Evolutionary conservation across 768 basidiomycete genomes (phyloP), one percentile per base, ranked within the genome.

Genomic region (Lentinula boryana): DNA sequence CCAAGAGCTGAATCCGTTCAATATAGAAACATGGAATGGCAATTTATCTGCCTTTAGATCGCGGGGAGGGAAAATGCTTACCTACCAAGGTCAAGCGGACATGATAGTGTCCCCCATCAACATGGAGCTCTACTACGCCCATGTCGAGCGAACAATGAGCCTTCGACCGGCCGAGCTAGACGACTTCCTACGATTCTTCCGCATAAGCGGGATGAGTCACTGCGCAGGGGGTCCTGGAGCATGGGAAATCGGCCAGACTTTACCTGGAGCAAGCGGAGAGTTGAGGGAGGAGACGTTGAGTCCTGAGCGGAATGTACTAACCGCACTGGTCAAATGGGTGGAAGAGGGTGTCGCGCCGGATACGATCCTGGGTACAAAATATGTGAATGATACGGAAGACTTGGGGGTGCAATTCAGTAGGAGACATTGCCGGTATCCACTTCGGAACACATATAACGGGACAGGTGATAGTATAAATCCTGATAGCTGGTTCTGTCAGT

Each of bases 121-220:
- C 44, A 60, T 60, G 27, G 57, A 63, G 44, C 54, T 61, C 21
- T 58, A 59, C 16, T 64, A 67, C 46, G 52, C 63, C 58, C 63
- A 65, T 21, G 60, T 68, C 8, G 54, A 64, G 32, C 40, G 60
- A 33, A 62, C 64, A 9, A 65, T 67, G 58, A 65, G 58, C 41
- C 51, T 54, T 16, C 60, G 57, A 13, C 51, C 35, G 12, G 23
- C 40, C 18, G 61, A 61, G n/a, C 51, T 67, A 18, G 66, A 68
- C 64, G 63, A 65, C 31, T 68, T 65, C 52, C 65, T 65, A 36
- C 64, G 67, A n/a, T 59, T 68, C 50, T 68, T 68, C 63, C 54
- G 63, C 31, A 59, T 65, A 16, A 64, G 65, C 8, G 67, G 67
- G 33, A 68, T 68, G 67, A 52, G 53, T 32, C 67, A 68, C 56